phyloP scores from a whole-genome alignment of 306 rosid genomes.

The Sechiopsis laciniata region DNA sequence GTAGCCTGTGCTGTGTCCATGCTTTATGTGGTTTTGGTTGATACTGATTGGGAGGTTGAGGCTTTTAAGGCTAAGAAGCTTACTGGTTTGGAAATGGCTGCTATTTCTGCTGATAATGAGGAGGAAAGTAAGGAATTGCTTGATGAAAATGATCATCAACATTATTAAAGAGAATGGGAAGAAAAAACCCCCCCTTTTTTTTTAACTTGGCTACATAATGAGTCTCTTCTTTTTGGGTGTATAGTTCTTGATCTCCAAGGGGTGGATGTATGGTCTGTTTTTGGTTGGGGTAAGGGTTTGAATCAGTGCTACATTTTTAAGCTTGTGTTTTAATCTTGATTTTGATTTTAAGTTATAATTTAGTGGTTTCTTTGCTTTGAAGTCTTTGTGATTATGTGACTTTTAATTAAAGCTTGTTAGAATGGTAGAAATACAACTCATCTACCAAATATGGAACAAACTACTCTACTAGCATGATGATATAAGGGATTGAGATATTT shows the following conservation, averaged over 20 bases:
- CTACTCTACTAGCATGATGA: too few species aligned
- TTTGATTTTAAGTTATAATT: background rate
- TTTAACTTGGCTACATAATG: too few species aligned
- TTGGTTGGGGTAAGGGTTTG: background rate
- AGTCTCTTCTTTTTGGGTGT: background rate
- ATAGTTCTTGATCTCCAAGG: background rate
- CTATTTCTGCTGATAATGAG: constrained; percentile 8
- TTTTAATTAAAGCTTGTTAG: background rate
- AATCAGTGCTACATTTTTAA: background rate
- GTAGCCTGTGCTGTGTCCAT: constrained; percentile 68
- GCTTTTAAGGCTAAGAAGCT: constrained; percentile 62
- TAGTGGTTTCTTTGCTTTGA: background rate
- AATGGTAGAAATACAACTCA: background rate
- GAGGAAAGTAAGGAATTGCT: constrained; percentile 46
- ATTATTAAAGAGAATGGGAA: constrained; percentile 22
- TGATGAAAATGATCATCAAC: constrained; percentile 30
- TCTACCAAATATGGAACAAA: background rate
- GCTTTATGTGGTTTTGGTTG: constrained; percentile 48
- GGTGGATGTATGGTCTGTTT: background rate
- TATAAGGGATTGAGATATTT: too few species aligned
- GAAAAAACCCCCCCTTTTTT: too few species aligned
- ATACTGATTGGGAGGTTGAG: constrained; percentile 87
- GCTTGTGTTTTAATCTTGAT: background rate
- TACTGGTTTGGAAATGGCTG: constrained; percentile 38
- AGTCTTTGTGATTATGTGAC: background rate